Evolutionary conservation across 495 filamentous ascomycete species (phyloP), one percentile per base, ranked within the genome.

Genomic region (Darksidea phi): DNA sequence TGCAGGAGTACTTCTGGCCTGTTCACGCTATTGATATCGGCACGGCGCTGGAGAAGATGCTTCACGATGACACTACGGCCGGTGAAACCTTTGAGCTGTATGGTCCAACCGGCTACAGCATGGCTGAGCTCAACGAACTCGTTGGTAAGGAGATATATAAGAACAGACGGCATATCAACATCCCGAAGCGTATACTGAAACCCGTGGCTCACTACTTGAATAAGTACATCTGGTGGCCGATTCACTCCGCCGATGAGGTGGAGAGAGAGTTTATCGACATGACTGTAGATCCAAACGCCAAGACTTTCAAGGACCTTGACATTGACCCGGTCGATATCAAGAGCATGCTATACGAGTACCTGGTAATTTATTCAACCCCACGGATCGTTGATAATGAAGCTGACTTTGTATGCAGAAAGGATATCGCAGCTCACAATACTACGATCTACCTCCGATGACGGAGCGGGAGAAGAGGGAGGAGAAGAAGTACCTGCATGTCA

Each of bases 241-340:
- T 86, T 25, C 79, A 86, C 37, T 90, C 87, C 18, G 83, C 86
- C n/a, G 94, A 97, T 67, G 83, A 95, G 71, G 80, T 99, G 13
- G 91, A 96, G 80, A 80, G 88, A 45, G 91, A 99, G 74, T 97
- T 94, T 79, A 84, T 95, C 66, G 89, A 97, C 74, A 95, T 97
- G 74, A 80, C 83, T 67, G 94, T 99, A 69, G 94, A 99, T 77
- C 81, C 82, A 46, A 85, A 78, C 2, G 93, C 94, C 48, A 97
- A 96, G 82, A 97, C 95, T 6, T 95, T 97, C 82, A 87, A 87
- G 76, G 91, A 97, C 72, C 79, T 99, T 43, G 89, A 84, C 50
- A 95, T 99, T 68, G 85, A 88, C 75, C 88, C 92, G 18, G 86
- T 81, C 42, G 90, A 96, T 50, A 79, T 97, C 63, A 85, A 80